Percentiles rank a stretch among this genome's conserved stretches.
phyloP scores from a whole-genome alignment of 2,329 filamentous ascomycete species.

The Arthrobotrys musiformis region DNA sequence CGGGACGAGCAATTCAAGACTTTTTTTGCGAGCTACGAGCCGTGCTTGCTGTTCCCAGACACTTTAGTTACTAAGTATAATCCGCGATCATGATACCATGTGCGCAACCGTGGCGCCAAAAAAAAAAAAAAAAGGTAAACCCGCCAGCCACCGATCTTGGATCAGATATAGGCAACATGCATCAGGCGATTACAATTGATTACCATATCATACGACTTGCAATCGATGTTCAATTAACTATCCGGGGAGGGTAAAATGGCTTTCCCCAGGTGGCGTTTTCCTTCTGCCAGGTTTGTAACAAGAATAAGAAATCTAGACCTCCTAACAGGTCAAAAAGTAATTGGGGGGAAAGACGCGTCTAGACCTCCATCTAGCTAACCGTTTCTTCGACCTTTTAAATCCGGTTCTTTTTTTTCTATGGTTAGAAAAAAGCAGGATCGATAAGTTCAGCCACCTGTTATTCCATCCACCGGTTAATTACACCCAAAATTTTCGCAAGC shows the following conservation, averaged over 20 bases:
- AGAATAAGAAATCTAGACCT: constrained; percentile 10
- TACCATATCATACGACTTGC: not conserved
- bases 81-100: not conserved
- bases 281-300: not conserved
- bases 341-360: constrained; percentile 5
- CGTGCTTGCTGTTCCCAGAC: not conserved
- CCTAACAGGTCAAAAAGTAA: not conserved
- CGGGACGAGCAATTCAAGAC: constrained; percentile 3
- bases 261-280: constrained; percentile 11
- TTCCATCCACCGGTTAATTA: not conserved
- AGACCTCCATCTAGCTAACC: constrained; percentile 1
- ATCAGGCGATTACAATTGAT: constrained; percentile 5
- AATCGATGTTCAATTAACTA: no score
- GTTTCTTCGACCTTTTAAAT: not conserved
- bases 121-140: no score
- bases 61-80: constrained; percentile 1
- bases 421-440: no score
- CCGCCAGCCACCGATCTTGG: constrained; percentile 13
- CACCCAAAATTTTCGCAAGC: not conserved
- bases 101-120: constrained; percentile 14
- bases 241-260: no score
- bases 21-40: constrained; percentile 1
- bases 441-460: not conserved
- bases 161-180: no score
- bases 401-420: not conserved